Percentiles rank a stretch among this genome's conserved stretches.
phyloP scores from a whole-genome alignment of 768 basidiomycete species.

The Tulasnella calospora region DNA sequence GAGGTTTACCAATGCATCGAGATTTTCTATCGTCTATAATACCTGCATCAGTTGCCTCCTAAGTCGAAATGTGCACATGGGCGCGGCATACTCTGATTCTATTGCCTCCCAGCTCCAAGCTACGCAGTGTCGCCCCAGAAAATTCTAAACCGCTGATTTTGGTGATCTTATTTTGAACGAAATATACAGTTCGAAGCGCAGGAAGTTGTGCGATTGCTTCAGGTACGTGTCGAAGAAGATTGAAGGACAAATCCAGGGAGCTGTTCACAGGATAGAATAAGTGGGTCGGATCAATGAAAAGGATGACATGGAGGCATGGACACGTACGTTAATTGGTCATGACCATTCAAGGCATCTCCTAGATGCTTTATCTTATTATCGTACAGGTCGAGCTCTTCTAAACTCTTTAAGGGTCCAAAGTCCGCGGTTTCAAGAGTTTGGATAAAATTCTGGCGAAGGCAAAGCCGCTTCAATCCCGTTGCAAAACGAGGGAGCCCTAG shows the following conservation, averaged over 20 bases:
- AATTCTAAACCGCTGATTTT: conserved; percentile 64
- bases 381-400: conserved; percentile 92
- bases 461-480: conserved; percentile 60
- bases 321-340: conserved; percentile 52
- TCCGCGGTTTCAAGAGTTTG: conserved; percentile 64
- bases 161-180: conserved; percentile 93
- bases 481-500: conserved; percentile 64
- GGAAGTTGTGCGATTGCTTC: conserved; percentile 54
- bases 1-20: conserved; percentile 72
- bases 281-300: not conserved
- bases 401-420: conserved; percentile 56
- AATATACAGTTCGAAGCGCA: conserved; percentile 73
- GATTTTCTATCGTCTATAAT: conserved; percentile 74
- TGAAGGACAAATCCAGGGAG: conserved; percentile 89
- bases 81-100: conserved; percentile 69
- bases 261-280: conserved; percentile 40
- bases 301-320: not conserved
- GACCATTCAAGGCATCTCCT: conserved; percentile 56
- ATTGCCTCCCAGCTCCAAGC: conserved; percentile 92
- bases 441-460: conserved; percentile 83
- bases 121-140: conserved; percentile 55
- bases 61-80: not conserved
- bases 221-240: conserved; percentile 70
- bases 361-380: conserved; percentile 86
- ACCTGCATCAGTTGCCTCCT: not conserved